Base-by-base conservation (phyloP, 192 early-diverging fungal species). In the Mortierella antarctica region DNA sequence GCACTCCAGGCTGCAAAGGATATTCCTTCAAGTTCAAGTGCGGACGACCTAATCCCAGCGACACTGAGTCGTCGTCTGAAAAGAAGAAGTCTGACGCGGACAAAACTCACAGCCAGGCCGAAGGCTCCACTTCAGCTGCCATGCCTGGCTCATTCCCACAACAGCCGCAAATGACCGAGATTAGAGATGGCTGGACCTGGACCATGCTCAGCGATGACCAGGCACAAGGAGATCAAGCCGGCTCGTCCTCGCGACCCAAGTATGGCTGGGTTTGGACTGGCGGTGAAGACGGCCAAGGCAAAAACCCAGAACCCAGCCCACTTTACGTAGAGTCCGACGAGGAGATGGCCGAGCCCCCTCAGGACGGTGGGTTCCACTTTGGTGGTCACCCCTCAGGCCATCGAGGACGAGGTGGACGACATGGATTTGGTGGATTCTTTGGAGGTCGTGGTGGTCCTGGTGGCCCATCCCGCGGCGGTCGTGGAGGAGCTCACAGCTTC, bases 251-350 rank as follows among this genome's bases (percentile, higher is more conserved):
- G n/a, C 69, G 65, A 39, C 70, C 64, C 63, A 80, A 72, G 41
- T 80, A 62, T 57, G 77, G 77, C 41, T 80, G 77, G 77, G 77
- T 80, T 50, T 80, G 77, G 77, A 72, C 55, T 11, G 65, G 77
- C 17, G 54, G 31, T 6, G 57, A 62, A 15, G 15, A 10, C 9
- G 57, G 62, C 13, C 42, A 56, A 50, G 53, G 39, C 12, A 64
- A 80, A 60, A 62, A 67, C 39, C 59, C 49, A 2, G 77, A 68
- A 13, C 70, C 77, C 6, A 49, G 53, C 0, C 77, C 77, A 10
- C 3, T 64, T 10, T 80, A 80, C 41, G 57, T 61, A 10, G 77
- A 54, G 5, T 62, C 76, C 0, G 76, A 80, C 41, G 77, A 80
- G n/a, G 77, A 80, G 41, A 80, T 80, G 77, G 47, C 77, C 41